These are phyloP conservation scores for Xylaria sp. DNA, from an alignment of 2,329 filamentous ascomycete species.

Conservation along the genomic window DNA sequence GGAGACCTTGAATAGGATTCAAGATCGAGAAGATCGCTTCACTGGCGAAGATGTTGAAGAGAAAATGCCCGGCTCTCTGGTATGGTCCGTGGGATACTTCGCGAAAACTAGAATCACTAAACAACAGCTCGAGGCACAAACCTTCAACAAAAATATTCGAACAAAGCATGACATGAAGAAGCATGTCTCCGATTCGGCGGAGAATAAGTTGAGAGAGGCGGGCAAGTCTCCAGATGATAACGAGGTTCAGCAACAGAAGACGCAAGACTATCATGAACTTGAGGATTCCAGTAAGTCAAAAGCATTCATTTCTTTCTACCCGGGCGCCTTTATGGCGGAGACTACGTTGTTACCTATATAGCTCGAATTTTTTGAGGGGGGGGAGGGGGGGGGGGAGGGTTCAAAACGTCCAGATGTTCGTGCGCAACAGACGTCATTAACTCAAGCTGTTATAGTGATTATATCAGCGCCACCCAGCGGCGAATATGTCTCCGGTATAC, in stretches of 20 bases:
- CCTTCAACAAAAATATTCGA: constrained; percentile 65
- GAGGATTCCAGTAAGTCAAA: constrained; percentile 60
- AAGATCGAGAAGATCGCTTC: constrained; percentile 72
- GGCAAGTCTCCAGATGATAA: constrained; percentile 64
- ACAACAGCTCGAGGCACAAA: constrained; percentile 70
- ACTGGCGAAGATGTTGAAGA: constrained; percentile 71
- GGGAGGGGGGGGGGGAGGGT: too few species aligned
- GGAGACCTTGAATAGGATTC: constrained; percentile 69
- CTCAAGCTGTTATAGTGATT: constrained; percentile 56
- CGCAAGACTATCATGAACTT: constrained; percentile 70
- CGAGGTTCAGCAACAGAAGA: constrained; percentile 74
- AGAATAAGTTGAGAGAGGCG: constrained; percentile 73
- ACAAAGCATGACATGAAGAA: constrained; percentile 67
- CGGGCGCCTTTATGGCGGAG: too few species aligned
- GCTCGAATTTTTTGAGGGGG: too few species aligned
- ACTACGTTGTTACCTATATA: too few species aligned
- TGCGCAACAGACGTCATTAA: background rate
- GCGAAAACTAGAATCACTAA: constrained; percentile 71
- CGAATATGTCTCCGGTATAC: constrained; percentile 71
- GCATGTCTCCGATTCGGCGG: constrained; percentile 63
- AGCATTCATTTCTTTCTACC: background rate
- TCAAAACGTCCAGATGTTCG: background rate
- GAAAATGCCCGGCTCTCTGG: constrained; percentile 73
- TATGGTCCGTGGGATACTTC: constrained; percentile 78
- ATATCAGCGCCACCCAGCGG: constrained; percentile 72